A percentile compares a stretch with the other conserved stretches of the same genome.
Conservation (phyloP, 1,284 basidiomycete genomes). For the Hemileia vastatrix region DNA sequence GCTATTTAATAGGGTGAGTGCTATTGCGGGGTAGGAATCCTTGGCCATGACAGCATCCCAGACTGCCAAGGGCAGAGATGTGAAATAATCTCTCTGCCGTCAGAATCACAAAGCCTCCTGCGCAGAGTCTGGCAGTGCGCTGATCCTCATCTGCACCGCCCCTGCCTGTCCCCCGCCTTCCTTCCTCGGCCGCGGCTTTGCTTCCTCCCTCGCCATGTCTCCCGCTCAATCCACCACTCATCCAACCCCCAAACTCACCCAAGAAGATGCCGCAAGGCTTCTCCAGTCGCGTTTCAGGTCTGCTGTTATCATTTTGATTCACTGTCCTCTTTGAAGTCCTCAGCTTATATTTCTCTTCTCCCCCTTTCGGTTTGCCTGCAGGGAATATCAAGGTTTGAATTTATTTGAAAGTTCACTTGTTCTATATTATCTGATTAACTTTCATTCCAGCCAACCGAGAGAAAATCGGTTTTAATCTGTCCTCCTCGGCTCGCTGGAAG, state of each 20-base stretch:
- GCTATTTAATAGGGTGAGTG: too few species aligned
- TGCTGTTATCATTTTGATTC: background rate
- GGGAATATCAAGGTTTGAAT: background rate
- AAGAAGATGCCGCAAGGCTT: slow-evolving; percentile 17
- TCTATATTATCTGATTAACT: background rate
- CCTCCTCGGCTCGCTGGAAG: slow-evolving; percentile 29
- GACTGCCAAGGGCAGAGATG: too few species aligned
- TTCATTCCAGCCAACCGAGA: slow-evolving; percentile 15
- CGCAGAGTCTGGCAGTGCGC: too few species aligned
- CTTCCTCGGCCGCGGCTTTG: too few species aligned
- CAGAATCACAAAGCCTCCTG: too few species aligned
- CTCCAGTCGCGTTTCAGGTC: slow-evolving; percentile 31
- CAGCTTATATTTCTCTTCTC: background rate
- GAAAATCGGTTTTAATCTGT: slow-evolving; percentile 25
- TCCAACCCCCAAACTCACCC: background rate
- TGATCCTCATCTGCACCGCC: too few species aligned
- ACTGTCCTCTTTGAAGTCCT: background rate
- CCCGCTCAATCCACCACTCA: too few species aligned
- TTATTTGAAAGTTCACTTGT: background rate
- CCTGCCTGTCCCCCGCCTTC: too few species aligned
- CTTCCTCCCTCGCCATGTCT: too few species aligned
- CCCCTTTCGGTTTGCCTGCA: background rate
- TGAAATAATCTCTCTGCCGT: too few species aligned
- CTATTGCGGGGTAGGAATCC: too few species aligned
- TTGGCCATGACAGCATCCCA: too few species aligned